These are phyloP conservation scores for Coleophoma crateriformis DNA, from an alignment of 2,329 filamentous ascomycete genomes.

Conservation along the genomic window DNA sequence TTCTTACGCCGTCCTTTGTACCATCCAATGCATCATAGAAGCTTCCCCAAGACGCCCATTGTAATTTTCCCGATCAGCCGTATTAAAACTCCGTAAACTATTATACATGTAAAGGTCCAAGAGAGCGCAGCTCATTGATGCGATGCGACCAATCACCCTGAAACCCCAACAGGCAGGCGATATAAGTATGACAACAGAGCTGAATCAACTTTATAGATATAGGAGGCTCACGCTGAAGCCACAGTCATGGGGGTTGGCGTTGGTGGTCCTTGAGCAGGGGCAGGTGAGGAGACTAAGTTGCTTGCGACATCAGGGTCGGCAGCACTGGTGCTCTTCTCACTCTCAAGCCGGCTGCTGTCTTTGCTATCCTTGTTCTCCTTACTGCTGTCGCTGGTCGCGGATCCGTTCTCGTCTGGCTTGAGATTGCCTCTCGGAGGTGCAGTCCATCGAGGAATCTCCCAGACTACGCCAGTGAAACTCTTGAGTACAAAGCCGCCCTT, in stretches of 20 bases:
- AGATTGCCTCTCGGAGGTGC: slow-evolving; percentile 57
- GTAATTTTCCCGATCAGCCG: no score
- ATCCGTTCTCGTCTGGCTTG: slow-evolving; percentile 38
- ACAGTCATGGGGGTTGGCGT: slow-evolving; percentile 6
- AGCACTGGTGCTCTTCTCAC: slow-evolving; percentile 53
- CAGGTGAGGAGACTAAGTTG: slow-evolving; percentile 40
- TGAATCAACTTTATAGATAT: no score
- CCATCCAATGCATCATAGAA: no score
- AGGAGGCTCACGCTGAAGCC: slow-evolving; percentile 4
- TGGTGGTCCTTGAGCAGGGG: slow-evolving; percentile 25
- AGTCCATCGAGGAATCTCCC: slow-evolving; percentile 80
- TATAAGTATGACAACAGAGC: no score
- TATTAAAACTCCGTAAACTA: no score
- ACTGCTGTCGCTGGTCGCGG: slow-evolving; percentile 42
- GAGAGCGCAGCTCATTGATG: no score
- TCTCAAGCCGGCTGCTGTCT: slow-evolving; percentile 50
- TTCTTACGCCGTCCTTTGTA: no score
- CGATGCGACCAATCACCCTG: no score
- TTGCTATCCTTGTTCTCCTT: slow-evolving; percentile 60
- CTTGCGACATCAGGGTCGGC: slow-evolving; percentile 43
- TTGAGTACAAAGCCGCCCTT: slow-evolving; percentile 79
- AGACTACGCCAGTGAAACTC: slow-evolving; percentile 84
- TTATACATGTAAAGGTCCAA: no score
- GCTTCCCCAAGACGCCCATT: no score
- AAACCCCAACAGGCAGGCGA: no score